These are phyloP conservation scores for Plasmodium inui DNA, from an alignment of 169 alveolate species.

Conservation along the genomic window DNA sequence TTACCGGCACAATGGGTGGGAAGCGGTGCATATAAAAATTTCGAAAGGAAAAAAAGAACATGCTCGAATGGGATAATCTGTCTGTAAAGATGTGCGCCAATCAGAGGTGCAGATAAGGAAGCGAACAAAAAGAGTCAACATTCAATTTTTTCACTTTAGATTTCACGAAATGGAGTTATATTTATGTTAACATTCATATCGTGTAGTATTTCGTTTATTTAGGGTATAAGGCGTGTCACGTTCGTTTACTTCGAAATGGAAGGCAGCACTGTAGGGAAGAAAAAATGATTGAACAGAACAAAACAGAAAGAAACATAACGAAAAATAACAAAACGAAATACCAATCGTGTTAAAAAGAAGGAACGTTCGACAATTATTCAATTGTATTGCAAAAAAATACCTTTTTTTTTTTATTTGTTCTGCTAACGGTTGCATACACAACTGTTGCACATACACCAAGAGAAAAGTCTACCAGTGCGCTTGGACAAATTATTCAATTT, in stretches of 20 bases:
- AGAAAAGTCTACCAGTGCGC: not conserved
- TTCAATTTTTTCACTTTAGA: not conserved
- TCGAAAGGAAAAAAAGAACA: not conserved
- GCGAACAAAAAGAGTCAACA: not conserved
- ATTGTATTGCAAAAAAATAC: not conserved
- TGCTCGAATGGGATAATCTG: not conserved
- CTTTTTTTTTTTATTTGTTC: not conserved
- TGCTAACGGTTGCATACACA: not conserved
- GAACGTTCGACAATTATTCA: not conserved
- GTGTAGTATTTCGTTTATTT: not conserved
- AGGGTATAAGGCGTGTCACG: not conserved
- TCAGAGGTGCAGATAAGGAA: not conserved
- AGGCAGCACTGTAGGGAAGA: not conserved
- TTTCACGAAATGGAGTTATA: not conserved
- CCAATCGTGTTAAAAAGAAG: not conserved
- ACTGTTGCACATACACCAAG: not conserved
- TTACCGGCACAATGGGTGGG: not conserved
- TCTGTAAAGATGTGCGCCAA: not conserved
- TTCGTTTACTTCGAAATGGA: not conserved
- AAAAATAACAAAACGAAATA: not conserved
- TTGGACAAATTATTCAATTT: not conserved
- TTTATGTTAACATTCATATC: not conserved
- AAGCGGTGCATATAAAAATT: not conserved
- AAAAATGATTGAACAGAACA: not conserved
- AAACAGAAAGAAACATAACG: not conserved